Conservation (phyloP, 805 yeast species). For the Debaryomyces hansenii region DNA sequence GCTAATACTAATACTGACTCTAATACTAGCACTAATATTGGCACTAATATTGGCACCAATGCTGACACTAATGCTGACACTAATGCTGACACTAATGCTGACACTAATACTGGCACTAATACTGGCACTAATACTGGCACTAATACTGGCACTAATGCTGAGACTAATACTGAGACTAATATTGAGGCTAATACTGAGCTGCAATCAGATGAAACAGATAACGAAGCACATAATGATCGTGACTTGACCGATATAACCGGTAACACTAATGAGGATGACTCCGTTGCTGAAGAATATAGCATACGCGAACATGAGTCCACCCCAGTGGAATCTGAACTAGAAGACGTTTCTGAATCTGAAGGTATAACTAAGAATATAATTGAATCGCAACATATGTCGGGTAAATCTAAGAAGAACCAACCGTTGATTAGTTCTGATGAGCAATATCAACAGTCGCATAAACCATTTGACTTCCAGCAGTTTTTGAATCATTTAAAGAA, state of each 20-base stretch:
- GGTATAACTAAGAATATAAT: neutral
- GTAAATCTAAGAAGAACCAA: constrained; percentile 8
- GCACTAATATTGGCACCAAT: neutral
- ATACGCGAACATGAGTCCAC: neutral
- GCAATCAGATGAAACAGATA: neutral
- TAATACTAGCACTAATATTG: too few species aligned
- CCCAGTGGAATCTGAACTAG: constrained; percentile 1
- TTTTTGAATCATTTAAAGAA: constrained; percentile 71
- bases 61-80: too few species aligned
- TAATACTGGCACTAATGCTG: too few species aligned
- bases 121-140: too few species aligned
- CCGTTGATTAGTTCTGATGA: constrained; percentile 27
- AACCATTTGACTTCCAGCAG: constrained; percentile 77
- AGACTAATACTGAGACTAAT: too few species aligned
- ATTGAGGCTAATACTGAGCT: too few species aligned
- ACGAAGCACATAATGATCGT: neutral
- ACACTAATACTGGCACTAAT: too few species aligned
- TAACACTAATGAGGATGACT: neutral
- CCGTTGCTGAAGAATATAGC: neutral
- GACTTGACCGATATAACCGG: constrained; percentile 10
- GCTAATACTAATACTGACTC: too few species aligned
- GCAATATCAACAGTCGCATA: constrained; percentile 42
- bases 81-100: too few species aligned
- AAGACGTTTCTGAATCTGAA: neutral
- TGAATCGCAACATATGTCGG: neutral